A percentile compares a stretch with the other conserved stretches of the same genome.
Conservation (phyloP, 169 alveolate genomes). For the Plasmodium cynomolgi region DNA sequence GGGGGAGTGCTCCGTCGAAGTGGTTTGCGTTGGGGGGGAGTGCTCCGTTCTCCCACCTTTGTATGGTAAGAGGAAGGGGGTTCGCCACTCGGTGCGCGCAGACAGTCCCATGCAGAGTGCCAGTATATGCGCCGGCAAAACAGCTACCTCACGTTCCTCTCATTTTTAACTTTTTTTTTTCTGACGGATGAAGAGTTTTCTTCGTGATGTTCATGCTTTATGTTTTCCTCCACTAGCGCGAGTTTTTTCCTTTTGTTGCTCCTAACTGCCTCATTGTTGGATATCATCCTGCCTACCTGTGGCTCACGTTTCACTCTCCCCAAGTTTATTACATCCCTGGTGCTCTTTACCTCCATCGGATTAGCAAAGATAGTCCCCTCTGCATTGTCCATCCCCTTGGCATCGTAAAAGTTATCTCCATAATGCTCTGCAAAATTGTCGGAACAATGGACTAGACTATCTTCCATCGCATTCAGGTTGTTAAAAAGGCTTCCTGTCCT, state of each 20-base stretch:
- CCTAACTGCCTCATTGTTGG: not conserved
- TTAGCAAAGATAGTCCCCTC: not conserved
- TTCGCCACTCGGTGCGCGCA: not conserved
- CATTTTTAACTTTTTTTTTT: conserved; percentile 20
- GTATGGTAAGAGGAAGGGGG: not conserved
- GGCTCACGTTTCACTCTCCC: not conserved
- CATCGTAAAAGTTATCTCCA: conserved; percentile 11
- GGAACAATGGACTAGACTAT: not conserved
- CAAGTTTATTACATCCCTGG: not conserved
- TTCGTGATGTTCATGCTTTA: conserved; percentile 36
- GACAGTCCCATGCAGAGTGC: not conserved
- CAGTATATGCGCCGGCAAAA: not conserved
- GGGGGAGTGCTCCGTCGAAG: not conserved
- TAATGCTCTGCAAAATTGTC: not conserved
- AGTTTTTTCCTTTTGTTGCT: conserved; percentile 33
- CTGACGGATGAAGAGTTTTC: conserved; percentile 8
- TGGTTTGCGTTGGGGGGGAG: not conserved
- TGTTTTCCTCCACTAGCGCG: conserved; percentile 10
- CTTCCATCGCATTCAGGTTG: not conserved
- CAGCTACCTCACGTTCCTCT: not conserved
- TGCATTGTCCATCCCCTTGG: not conserved
- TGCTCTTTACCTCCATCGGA: not conserved
- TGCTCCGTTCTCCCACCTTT: not conserved
- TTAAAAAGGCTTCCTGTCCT: not conserved
- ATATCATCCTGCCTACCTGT: not conserved